Evolutionary conservation across 225 moss, liverwort and hornwort genomes (phyloP), one percentile per base, ranked within the genome.

Genomic region (Takakia lepidozioides): DNA sequence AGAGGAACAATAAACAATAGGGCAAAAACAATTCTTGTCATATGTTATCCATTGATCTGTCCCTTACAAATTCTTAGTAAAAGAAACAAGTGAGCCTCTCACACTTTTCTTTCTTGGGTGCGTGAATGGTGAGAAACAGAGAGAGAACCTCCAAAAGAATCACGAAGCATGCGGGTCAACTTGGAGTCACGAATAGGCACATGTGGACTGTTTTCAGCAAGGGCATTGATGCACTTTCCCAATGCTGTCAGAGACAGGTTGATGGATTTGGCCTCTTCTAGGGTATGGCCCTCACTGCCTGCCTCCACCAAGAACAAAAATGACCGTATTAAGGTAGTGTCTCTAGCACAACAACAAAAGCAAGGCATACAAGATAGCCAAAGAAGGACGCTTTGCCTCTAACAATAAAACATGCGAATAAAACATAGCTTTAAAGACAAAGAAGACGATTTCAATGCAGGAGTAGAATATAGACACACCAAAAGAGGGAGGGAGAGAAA

Each of bases 211-310:
- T 77, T 80, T 63, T 90, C 85, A 57, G 89, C 89, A 50, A 90
- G 80, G 25, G 89, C 89, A 54, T 90, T 90, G 57, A 90, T 90
- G 55, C 89, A 90, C 57, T 90, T 90, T 38, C 89, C 89, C 34
- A 90, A 61, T 39, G 89, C 85, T 29, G 89, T 85, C 51, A 90
- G 65, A 20, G 89, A 90, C 2, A 90, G 66, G 68, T 90, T 90
- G 61, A 90, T 90, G 18, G 89, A 90, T 59, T 90, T 90, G 40
- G 89, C 89, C 69, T 90, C 89, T 64, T 90, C 89, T 51, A 90
- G 57, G 24, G 83, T 90, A 52, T 85, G 89, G 18, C 89, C 89
- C 65, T 90, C 89, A 52, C 89, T 90, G 53, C 86, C 86, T 85
- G 76, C 47, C 51, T 58, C 40, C 22, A 59, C 13, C 11, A 46